Conservation (phyloP, 192 early-diverging fungal genomes). For the Coemansia furcata region DNA sequence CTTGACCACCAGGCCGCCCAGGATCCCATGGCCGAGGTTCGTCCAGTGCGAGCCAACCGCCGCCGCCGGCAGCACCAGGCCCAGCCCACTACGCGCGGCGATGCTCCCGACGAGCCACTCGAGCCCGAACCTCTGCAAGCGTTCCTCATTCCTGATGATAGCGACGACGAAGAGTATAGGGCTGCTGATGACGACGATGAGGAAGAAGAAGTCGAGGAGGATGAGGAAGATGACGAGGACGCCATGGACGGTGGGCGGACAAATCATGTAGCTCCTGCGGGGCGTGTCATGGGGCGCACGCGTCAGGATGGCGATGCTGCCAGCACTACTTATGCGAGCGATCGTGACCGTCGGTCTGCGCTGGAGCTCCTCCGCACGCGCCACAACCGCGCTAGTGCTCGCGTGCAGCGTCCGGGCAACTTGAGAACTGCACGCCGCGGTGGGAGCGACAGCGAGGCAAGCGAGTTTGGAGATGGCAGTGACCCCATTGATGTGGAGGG, state of each 20-base stretch:
- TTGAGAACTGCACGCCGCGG: neutral
- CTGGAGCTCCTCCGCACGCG: slow-evolving; percentile 40
- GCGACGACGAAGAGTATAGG: slow-evolving; percentile 61
- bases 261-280: neutral
- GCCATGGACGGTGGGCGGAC: neutral
- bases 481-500: slow-evolving; percentile 4
- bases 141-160: slow-evolving; percentile 58
- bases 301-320: slow-evolving; percentile 1
- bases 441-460: neutral
- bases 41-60: slow-evolving; percentile 8
- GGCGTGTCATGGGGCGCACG: neutral
- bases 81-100: neutral
- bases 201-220: slow-evolving; percentile 54
- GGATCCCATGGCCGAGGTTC: slow-evolving; percentile 32
- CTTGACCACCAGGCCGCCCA: slow-evolving; percentile 37
- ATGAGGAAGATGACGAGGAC: slow-evolving; percentile 35
- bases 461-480: neutral
- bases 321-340: neutral
- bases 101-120: slow-evolving; percentile 12
- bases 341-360: slow-evolving; percentile 21
- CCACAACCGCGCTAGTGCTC: slow-evolving; percentile 18
- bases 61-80: neutral
- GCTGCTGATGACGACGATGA: slow-evolving; percentile 55
- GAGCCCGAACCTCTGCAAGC: slow-evolving; percentile 50
- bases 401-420: neutral